Evolutionary conservation across 164 flowering plant species (phyloP).

Genomic region (Stephania cephalantha): DNA sequence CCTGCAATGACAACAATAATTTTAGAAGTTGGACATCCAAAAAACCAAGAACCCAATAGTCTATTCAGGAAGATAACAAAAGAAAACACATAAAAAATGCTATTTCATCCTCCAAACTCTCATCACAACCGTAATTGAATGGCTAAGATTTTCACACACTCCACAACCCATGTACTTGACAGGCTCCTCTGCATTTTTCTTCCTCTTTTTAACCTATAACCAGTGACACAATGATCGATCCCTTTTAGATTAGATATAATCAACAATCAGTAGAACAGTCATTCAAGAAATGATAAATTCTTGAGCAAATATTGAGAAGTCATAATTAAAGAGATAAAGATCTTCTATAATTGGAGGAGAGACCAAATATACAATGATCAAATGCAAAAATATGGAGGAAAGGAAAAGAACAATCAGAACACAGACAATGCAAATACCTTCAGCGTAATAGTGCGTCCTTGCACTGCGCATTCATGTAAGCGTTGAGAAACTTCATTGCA

Average conservation of each 20-base stretch:
- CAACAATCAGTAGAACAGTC: not conserved
- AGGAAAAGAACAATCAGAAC: not conserved
- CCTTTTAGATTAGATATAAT: not conserved
- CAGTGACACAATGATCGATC: slow-evolving; percentile 4
- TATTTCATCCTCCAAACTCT: not conserved
- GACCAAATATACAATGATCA: not conserved
- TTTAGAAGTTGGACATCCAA: not conserved
- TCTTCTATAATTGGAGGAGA: not conserved
- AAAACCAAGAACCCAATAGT: not conserved
- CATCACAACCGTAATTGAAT: slow-evolving; percentile 59
- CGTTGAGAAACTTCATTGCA: slow-evolving; percentile 91
- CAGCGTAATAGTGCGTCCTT: slow-evolving; percentile 75
- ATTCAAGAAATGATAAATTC: not conserved
- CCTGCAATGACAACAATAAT: slow-evolving; percentile 31
- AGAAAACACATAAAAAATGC: not conserved
- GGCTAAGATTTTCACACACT: slow-evolving; percentile 91
- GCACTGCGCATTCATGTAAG: slow-evolving; percentile 75
- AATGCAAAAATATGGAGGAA: not conserved
- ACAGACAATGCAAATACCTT: slow-evolving; percentile 40
- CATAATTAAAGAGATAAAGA: not conserved
- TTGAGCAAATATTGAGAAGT: not conserved
- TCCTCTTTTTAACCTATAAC: slow-evolving; percentile 72
- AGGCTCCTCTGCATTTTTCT: slow-evolving; percentile 81
- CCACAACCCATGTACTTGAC: slow-evolving; percentile 89
- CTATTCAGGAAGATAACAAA: not conserved